Evolutionary conservation across 169 alveolate species (phyloP).

Genomic region (Plasmodium knowlesi): DNA sequence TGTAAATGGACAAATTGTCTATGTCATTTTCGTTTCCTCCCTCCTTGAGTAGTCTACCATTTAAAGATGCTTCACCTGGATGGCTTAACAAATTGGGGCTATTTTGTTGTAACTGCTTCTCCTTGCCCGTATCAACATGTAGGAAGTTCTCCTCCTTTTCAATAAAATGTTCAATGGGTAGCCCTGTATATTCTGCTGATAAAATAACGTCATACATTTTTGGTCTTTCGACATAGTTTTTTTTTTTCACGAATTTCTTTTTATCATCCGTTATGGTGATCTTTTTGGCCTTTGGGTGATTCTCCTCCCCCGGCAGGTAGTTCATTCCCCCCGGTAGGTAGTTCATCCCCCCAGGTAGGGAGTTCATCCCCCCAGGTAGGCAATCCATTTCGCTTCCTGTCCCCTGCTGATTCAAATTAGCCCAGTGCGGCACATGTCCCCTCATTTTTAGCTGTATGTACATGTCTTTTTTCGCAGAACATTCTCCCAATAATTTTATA

Average conservation of each 20-base stretch:
- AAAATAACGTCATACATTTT: slow-evolving; percentile 70
- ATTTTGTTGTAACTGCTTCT: neutral
- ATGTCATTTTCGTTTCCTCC: neutral
- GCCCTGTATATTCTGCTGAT: slow-evolving; percentile 68
- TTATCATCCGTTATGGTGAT: neutral
- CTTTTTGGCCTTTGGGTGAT: slow-evolving; percentile 5
- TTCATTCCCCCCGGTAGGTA: neutral
- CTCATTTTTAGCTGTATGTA: slow-evolving; percentile 77
- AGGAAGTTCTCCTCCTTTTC: slow-evolving; percentile 15
- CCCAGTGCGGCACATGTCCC: slow-evolving; percentile 80
- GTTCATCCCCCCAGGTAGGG: neutral
- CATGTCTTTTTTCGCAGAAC: slow-evolving; percentile 85
- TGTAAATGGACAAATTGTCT: neutral
- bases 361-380: slow-evolving; percentile 7
- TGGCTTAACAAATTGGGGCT: neutral
- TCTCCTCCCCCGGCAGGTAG: neutral
- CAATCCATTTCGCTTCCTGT: neutral
- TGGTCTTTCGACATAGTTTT: slow-evolving; percentile 46
- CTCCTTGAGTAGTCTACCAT: neutral
- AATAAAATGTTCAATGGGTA: slow-evolving; percentile 67
- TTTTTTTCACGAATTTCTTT: neutral
- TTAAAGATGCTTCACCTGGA: neutral
- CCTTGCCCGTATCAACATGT: neutral
- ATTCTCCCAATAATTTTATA: slow-evolving; percentile 81
- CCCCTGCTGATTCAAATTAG: neutral